Base-by-base conservation (phyloP, 768 basidiomycete species). In the Dendrothele bispora region DNA sequence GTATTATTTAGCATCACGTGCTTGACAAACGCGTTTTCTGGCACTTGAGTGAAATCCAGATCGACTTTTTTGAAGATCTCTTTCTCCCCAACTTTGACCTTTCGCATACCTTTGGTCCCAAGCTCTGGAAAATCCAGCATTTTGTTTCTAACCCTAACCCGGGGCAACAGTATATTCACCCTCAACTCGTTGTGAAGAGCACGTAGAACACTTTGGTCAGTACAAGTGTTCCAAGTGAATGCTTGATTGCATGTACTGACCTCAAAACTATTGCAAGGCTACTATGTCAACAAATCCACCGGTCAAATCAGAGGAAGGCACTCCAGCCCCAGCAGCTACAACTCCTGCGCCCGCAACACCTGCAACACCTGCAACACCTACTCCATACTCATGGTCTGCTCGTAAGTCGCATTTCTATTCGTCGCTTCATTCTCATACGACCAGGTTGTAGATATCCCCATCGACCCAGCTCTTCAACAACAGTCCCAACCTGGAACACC, bases 401-500 rank as follows among this genome's bases (percentile, higher is more conserved):
- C 60, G n/a, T n/a, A 32, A 60, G 68, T 32, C 34, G 38, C 39
- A 29, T 11, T 22, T 48, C 29, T 24, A 7, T 12, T 46, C 17
- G 21, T 39, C 48, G n/a, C 38, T 28, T 46, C 35, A 45, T 39
- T 36, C 49, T 39, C 40, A 36, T 25, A 41, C 49, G 14, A 30
- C n/a, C n/a, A n/a, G n/a, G n/a, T n/a, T n/a, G n/a, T 21, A 43
- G 83, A 80, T 52, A 84, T 84, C 25, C 78, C 81, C 10, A 83
- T 84, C 43, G 83, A 86, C 59, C 82, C 83, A 25, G 80, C 79
- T n/a, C 69, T 86, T 36, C 84, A 85, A 62, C 78, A 80, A 49
- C 81, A 83, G 58, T 63, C 78, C 12, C 69, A 69, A 35, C 29
- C 53, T 18, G 26, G 25, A 17, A 38, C 50, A 28, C 34, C 46